These are phyloP conservation scores for Suhomyces choctaworum DNA, from an alignment of 1,139 yeast genomes.

Conservation along the genomic window DNA sequence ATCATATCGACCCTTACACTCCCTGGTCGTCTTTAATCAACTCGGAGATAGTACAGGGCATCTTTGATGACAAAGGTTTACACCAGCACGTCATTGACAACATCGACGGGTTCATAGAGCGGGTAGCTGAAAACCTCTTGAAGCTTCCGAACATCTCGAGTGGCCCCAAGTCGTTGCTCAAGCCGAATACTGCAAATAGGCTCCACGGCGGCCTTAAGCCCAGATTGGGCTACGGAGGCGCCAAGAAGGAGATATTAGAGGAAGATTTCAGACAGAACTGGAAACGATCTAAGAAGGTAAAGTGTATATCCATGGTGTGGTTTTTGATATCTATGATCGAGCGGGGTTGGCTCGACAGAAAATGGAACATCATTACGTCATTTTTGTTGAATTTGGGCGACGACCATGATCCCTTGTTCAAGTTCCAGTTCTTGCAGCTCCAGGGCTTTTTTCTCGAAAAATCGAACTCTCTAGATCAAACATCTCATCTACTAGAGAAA, in stretches of 20 bases:
- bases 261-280: slow-evolving; percentile 32
- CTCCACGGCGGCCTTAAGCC: slow-evolving; percentile 29
- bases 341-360: slow-evolving; percentile 17
- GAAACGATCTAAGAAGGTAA: slow-evolving; percentile 29
- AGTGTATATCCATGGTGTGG: slow-evolving; percentile 31
- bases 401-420: slow-evolving; percentile 46
- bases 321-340: slow-evolving; percentile 24
- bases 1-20: slow-evolving; percentile 29
- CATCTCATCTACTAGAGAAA: slow-evolving; percentile 18
- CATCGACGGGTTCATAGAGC: slow-evolving; percentile 5
- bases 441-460: slow-evolving; percentile 16
- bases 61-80: slow-evolving; percentile 8
- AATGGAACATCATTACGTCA: slow-evolving; percentile 52
- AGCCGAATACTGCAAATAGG: background rate
- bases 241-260: slow-evolving; percentile 20
- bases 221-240: slow-evolving; percentile 28
- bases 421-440: slow-evolving; percentile 44
- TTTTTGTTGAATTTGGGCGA: slow-evolving; percentile 52
- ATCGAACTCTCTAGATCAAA: slow-evolving; percentile 11
- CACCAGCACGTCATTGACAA: background rate
- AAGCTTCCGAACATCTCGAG: slow-evolving; percentile 4
- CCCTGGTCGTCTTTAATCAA: slow-evolving; percentile 30
- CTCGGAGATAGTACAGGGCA: slow-evolving; percentile 16
- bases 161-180: slow-evolving; percentile 1
- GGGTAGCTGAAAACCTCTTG: slow-evolving; percentile 8